Percentiles rank a stretch among this genome's conserved stretches.
Evolutionary conservation across 1,284 basidiomycete genomes (phyloP).

Genomic region (Stereum hirsutum): DNA sequence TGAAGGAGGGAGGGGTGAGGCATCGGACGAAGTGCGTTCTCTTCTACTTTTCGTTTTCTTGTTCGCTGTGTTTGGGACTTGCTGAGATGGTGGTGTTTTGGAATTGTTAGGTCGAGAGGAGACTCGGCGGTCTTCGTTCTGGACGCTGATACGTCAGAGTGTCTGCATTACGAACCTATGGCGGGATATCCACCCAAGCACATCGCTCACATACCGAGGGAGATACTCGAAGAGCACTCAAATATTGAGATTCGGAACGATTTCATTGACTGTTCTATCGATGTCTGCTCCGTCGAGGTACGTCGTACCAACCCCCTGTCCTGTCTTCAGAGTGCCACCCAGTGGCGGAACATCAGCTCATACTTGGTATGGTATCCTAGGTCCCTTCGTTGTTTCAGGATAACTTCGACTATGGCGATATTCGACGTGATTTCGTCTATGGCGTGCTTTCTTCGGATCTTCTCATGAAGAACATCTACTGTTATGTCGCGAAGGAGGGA

Average conservation of each 20-base stretch:
- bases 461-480: slow-evolving; percentile 90
- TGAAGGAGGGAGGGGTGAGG: slow-evolving; percentile 65
- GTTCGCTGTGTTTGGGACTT: background rate
- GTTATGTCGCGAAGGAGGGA: slow-evolving; percentile 78
- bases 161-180: slow-evolving; percentile 71
- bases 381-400: slow-evolving; percentile 96
- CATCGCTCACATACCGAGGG: slow-evolving; percentile 55
- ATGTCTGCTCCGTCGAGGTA: slow-evolving; percentile 89
- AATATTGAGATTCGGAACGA: slow-evolving; percentile 83
- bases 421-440: slow-evolving; percentile 90
- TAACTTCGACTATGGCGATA: slow-evolving; percentile 96
- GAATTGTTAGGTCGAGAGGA: slow-evolving; percentile 43
- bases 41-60: background rate
- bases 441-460: slow-evolving; percentile 96
- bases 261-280: slow-evolving; percentile 82
- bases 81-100: background rate
- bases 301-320: slow-evolving; percentile 10
- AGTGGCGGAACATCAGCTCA: too few species aligned
- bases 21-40: slow-evolving; percentile 65
- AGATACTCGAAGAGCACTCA: slow-evolving; percentile 55
- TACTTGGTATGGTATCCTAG: slow-evolving; percentile 26
- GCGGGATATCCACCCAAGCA: slow-evolving; percentile 55
- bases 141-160: slow-evolving; percentile 68
- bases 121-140: slow-evolving; percentile 70
- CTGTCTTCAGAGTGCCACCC: too few species aligned